These are phyloP conservation scores for Boletus subcaerulescens DNA, from an alignment of 768 basidiomycete genomes.

Conservation along the genomic window DNA sequence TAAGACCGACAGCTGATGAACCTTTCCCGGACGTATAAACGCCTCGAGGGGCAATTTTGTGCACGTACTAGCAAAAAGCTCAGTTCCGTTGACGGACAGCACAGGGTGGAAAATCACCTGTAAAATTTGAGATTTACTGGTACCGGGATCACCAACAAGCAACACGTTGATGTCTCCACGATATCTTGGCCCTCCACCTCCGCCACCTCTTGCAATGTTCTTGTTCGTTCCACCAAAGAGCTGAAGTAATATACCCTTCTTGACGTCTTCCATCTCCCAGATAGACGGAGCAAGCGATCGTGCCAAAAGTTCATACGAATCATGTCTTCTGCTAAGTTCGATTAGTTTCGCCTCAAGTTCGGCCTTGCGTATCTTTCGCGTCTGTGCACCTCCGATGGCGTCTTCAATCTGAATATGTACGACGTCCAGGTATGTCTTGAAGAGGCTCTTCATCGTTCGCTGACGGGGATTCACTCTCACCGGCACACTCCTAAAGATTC, in stretches of 20 bases:
- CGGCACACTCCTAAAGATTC: conserved; percentile 92
- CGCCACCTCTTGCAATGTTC: conserved; percentile 87
- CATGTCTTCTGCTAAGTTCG: conserved; percentile 68
- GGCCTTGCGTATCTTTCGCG: conserved; percentile 45
- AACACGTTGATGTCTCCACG: conserved; percentile 98
- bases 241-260: conserved; percentile 95
- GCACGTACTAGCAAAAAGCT: conserved; percentile 71
- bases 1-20: conserved; percentile 97
- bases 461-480: conserved; percentile 94
- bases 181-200: conserved; percentile 93
- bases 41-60: conserved; percentile 96
- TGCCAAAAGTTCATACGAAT: conserved; percentile 84
- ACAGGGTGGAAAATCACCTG: conserved; percentile 49
- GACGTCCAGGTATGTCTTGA: conserved; percentile 97
- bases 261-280: conserved; percentile 98
- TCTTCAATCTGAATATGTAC: conserved; percentile 79
- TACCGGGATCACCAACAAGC: conserved; percentile 96
- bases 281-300: conserved; percentile 90
- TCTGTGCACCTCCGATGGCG: conserved; percentile 34
- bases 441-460: conserved; percentile 88
- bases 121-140: conserved; percentile 92
- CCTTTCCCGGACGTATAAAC: conserved; percentile 98
- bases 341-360: conserved; percentile 79
- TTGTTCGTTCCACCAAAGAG: conserved; percentile 99
- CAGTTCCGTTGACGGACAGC: background rate